Evolutionary conservation across 2,329 filamentous ascomycete species (phyloP).

Genomic region (Parafenestella ontariensis): DNA sequence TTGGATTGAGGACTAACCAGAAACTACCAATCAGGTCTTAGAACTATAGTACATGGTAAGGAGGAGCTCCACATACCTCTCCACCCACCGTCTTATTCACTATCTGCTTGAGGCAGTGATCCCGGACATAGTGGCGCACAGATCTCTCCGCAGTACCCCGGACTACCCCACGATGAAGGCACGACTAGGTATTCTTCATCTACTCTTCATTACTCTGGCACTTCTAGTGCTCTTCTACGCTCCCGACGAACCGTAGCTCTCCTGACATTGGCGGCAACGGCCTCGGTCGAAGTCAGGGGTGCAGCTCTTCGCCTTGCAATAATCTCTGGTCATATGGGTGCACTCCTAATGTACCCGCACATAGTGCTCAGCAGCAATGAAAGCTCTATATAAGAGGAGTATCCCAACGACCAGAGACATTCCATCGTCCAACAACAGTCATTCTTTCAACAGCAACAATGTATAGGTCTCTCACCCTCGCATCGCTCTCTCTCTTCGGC

Average conservation of each 20-base stretch:
- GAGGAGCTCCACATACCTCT: constrained; percentile 14
- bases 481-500: constrained; percentile 50
- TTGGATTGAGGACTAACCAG: constrained; percentile 7
- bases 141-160: constrained; percentile 44
- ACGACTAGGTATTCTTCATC: constrained; percentile 35
- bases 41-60: constrained; percentile 27
- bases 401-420: constrained; percentile 9
- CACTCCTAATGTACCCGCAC: constrained; percentile 16
- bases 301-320: constrained; percentile 27
- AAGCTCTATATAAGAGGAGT: constrained; percentile 36
- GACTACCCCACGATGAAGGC: constrained; percentile 39
- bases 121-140: constrained; percentile 29
- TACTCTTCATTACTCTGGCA: constrained; percentile 42
- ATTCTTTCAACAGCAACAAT: constrained; percentile 42
- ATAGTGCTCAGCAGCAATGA: constrained; percentile 8
- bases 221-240: constrained; percentile 23
- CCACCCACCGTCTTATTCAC: constrained; percentile 23
- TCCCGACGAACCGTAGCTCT: constrained; percentile 43
- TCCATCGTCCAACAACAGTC: constrained; percentile 37
- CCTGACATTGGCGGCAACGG: constrained; percentile 33
- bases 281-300: constrained; percentile 11
- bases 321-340: constrained; percentile 25
- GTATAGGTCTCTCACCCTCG: constrained; percentile 50
- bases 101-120: constrained; percentile 36
- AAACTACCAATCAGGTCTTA: constrained; percentile 21